Evolutionary conservation across 2,329 filamentous ascomycete genomes (phyloP).

Genomic region (Huntiella savannae): DNA sequence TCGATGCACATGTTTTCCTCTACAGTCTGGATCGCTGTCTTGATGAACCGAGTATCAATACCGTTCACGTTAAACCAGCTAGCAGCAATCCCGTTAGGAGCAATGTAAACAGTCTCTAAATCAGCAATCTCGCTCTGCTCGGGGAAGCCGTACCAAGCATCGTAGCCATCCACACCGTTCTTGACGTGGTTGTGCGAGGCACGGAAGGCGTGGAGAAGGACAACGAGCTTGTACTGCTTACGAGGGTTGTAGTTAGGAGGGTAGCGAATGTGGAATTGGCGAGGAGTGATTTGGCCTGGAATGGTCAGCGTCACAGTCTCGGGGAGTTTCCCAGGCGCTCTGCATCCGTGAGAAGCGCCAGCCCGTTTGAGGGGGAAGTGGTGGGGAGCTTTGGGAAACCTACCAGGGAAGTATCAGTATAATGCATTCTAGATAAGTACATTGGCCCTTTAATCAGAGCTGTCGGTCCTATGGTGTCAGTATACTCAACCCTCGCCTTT

Average conservation of each 20-base stretch:
- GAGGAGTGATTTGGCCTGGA: slow-evolving; percentile 8
- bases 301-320: slow-evolving; percentile 18
- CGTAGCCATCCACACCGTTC: slow-evolving; percentile 16
- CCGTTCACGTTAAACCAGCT: slow-evolving; percentile 24
- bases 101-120: slow-evolving; percentile 21
- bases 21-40: slow-evolving; percentile 20
- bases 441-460: too few species aligned
- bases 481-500: too few species aligned
- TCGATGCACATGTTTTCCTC: slow-evolving; percentile 25
- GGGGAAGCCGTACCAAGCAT: slow-evolving; percentile 22
- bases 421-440: too few species aligned
- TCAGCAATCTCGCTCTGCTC: slow-evolving; percentile 16
- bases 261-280: slow-evolving; percentile 19
- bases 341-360: neutral
- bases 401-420: too few species aligned
- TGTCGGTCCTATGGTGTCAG: too few species aligned
- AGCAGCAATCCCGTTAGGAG: slow-evolving; percentile 21
- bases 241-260: slow-evolving; percentile 22
- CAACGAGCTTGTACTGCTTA: slow-evolving; percentile 23
- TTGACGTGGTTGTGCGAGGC: slow-evolving; percentile 21
- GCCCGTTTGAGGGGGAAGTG: too few species aligned
- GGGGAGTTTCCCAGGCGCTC: too few species aligned
- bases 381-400: too few species aligned
- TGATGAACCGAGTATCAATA: slow-evolving; percentile 23
- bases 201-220: slow-evolving; percentile 22